Conservation (phyloP, 129 eudicot species). For the Artemisia annua region DNA sequence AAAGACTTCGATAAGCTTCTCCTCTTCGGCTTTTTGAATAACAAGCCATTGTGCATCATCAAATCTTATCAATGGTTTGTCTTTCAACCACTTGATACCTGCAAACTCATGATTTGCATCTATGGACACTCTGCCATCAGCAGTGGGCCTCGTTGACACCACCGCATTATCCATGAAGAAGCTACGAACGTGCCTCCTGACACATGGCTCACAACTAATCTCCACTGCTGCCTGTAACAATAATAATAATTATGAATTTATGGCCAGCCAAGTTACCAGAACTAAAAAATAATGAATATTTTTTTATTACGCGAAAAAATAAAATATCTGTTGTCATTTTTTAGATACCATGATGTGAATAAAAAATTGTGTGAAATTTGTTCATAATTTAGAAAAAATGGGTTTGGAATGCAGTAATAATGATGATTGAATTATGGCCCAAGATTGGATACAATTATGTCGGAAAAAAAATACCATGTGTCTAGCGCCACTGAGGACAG, state of each 20-base stretch:
- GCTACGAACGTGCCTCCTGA: slow-evolving; percentile 78
- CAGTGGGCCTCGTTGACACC: slow-evolving; percentile 78
- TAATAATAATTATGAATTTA: slow-evolving; percentile 1
- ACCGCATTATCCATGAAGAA: slow-evolving; percentile 81
- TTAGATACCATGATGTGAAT: no score
- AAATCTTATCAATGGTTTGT: slow-evolving; percentile 71
- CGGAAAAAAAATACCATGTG: no score
- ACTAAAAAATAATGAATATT: no score
- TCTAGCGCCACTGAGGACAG: no score
- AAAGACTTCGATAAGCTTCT: slow-evolving; percentile 77
- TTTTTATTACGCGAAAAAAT: no score
- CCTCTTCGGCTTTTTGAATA: slow-evolving; percentile 89
- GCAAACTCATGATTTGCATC: slow-evolving; percentile 70
- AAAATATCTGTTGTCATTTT: no score
- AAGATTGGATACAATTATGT: no score
- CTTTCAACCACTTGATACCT: slow-evolving; percentile 71
- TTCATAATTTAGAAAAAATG: no score
- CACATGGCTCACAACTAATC: slow-evolving; percentile 85
- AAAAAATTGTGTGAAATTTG: no score
- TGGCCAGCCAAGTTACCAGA: no score
- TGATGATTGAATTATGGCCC: no score
- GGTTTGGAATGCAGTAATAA: no score
- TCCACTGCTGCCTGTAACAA: slow-evolving; percentile 62
- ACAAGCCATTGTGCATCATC: slow-evolving; percentile 91
- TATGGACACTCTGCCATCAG: slow-evolving; percentile 70